These are phyloP conservation scores for Coniella lustricola DNA, from an alignment of 2,329 filamentous ascomycete species.

Conservation along the genomic window DNA sequence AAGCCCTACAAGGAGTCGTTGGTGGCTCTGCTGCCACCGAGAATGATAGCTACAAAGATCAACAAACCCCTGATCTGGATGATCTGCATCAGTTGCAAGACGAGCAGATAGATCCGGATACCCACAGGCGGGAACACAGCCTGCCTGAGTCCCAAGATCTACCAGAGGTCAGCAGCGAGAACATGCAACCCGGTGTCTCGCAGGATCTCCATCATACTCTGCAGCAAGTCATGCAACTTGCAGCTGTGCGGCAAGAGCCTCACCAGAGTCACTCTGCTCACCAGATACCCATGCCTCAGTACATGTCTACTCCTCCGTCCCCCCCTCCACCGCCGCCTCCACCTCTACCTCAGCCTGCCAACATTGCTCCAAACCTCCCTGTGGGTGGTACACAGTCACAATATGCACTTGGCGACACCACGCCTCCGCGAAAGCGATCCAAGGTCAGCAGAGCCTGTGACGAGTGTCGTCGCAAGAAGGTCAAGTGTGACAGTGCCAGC, in stretches of 20 bases:
- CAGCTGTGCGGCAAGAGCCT: slow-evolving; percentile 18
- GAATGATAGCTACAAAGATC: slow-evolving; percentile 10
- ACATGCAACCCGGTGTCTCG: slow-evolving; percentile 32
- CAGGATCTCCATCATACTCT: slow-evolving; percentile 26
- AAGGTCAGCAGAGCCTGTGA: slow-evolving; percentile 88
- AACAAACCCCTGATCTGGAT: slow-evolving; percentile 14
- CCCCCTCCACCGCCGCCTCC: too few relatives aligned
- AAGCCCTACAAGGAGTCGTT: slow-evolving; percentile 46
- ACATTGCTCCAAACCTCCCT: slow-evolving; percentile 27
- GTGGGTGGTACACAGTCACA: slow-evolving; percentile 40
- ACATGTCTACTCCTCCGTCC: slow-evolving; percentile 21
- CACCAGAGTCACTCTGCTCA: slow-evolving; percentile 24
- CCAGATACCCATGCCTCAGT: slow-evolving; percentile 14
- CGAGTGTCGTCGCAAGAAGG: slow-evolving; percentile 83
- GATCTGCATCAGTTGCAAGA: slow-evolving; percentile 18
- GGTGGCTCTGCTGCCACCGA: slow-evolving; percentile 38
- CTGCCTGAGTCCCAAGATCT: slow-evolving; percentile 18
- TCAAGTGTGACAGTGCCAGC: slow-evolving; percentile 76
- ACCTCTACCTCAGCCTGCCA: slow-evolving; percentile 19
- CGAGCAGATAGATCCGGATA: slow-evolving; percentile 18
- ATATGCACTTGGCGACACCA: slow-evolving; percentile 43
- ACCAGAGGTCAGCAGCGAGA: slow-evolving; percentile 26
- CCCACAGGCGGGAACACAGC: slow-evolving; percentile 22
- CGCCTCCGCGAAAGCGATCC: slow-evolving; percentile 66
- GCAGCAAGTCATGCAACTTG: slow-evolving; percentile 20